Evolutionary conservation across 805 yeast species (phyloP).

Genomic region (Citeromyces matritensis): DNA sequence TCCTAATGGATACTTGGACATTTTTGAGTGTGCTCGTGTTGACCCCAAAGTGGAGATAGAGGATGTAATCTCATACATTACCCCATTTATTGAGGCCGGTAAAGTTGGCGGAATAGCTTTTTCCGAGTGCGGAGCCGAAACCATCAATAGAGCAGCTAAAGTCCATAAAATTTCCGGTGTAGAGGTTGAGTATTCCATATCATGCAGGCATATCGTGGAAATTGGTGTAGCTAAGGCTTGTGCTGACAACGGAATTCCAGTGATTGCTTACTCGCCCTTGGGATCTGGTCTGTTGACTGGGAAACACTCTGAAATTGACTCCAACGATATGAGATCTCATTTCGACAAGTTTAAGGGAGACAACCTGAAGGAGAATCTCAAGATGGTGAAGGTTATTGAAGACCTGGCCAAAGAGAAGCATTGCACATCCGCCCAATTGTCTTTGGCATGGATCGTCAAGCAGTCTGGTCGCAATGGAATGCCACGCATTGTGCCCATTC

Average conservation of each 20-base stretch:
- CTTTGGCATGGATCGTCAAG: slow-evolving; percentile 51
- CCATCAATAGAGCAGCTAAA: slow-evolving; percentile 42
- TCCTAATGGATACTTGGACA: slow-evolving; percentile 26
- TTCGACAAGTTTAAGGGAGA: slow-evolving; percentile 49
- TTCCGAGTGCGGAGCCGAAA: slow-evolving; percentile 52
- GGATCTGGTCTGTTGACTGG: slow-evolving; percentile 74
- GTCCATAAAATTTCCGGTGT: slow-evolving; percentile 49
- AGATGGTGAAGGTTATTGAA: slow-evolving; percentile 30
- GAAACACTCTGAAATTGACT: slow-evolving; percentile 26
- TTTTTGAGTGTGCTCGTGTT: slow-evolving; percentile 64
- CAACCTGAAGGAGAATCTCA: slow-evolving; percentile 29
- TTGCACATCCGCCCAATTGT: slow-evolving; percentile 48
- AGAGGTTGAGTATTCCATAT: slow-evolving; percentile 69
- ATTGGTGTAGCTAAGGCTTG: slow-evolving; percentile 54
- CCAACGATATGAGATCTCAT: slow-evolving; percentile 34
- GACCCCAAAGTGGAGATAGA: slow-evolving; percentile 42
- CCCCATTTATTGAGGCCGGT: slow-evolving; percentile 47
- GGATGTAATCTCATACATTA: slow-evolving; percentile 39
- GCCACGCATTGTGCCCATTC: slow-evolving; percentile 62
- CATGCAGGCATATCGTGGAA: slow-evolving; percentile 40
- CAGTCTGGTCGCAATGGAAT: slow-evolving; percentile 17
- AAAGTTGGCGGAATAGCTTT: slow-evolving; percentile 56
- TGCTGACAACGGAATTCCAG: slow-evolving; percentile 42
- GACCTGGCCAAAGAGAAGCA: slow-evolving; percentile 29
- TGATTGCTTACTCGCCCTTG: slow-evolving; percentile 74